phyloP scores from a whole-genome alignment of 2,329 filamentous ascomycete genomes.

The Paecilomyces dactylethromorphus region DNA sequence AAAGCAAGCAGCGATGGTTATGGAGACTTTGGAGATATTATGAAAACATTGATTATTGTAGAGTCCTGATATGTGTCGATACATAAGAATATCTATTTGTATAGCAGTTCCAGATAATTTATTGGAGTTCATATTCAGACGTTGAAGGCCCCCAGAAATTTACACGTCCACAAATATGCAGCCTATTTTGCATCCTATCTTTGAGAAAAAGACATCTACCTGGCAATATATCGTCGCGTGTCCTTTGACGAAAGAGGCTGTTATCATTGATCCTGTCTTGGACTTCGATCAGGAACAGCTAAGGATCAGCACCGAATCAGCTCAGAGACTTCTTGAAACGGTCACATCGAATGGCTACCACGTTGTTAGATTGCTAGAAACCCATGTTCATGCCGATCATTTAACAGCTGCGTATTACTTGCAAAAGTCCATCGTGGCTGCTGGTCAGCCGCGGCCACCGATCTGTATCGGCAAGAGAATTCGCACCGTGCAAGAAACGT shows the following conservation, averaged over 20 bases:
- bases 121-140: background rate
- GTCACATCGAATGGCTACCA: slow-evolving; percentile 39
- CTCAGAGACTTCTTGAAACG: slow-evolving; percentile 44
- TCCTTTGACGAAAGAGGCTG: slow-evolving; percentile 38
- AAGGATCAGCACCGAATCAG: slow-evolving; percentile 42
- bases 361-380: slow-evolving; percentile 50
- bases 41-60: background rate
- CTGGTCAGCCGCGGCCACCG: slow-evolving; percentile 29
- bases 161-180: slow-evolving; percentile 10
- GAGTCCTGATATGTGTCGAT: background rate
- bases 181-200: slow-evolving; percentile 34
- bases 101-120: background rate
- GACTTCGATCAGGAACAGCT: slow-evolving; percentile 43
- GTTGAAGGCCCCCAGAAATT: background rate
- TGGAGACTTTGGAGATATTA: background rate
- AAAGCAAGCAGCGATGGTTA: background rate
- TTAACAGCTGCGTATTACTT: slow-evolving; percentile 53
- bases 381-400: slow-evolving; percentile 56
- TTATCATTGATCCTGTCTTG: slow-evolving; percentile 56
- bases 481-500: slow-evolving; percentile 43
- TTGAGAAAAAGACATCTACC: slow-evolving; percentile 41
- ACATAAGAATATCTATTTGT: background rate
- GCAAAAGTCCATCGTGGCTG: slow-evolving; percentile 33
- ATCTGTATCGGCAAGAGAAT: slow-evolving; percentile 55
- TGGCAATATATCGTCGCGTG: slow-evolving; percentile 58